Evolutionary conservation across 2,329 filamentous ascomycete genomes (phyloP), one percentile per base, ranked within the genome.

Genomic region (Dryadomyces quercus-mongolicae): DNA sequence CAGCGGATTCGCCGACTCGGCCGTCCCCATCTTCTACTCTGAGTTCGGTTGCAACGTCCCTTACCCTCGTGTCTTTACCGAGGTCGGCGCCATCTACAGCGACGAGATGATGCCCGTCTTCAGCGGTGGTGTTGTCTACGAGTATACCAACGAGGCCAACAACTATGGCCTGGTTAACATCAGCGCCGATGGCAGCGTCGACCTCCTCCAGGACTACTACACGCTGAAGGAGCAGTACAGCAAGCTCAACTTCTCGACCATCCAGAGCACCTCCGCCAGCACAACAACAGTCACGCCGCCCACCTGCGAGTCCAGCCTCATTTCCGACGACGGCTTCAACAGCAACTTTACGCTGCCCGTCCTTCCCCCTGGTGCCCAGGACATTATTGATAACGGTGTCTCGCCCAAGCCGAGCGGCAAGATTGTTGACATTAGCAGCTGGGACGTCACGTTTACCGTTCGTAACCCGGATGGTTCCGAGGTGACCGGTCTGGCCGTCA

Each of bases 21-120:
- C 82, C 16, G 77, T 90, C 42, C 87, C 87, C 36, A 75, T 91
- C 62, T 92, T 92, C 76, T 91, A 88, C 74, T 88, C 84, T 59
- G 88, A 93, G 65, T 85, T 77, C 62, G 88, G 88, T 57, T 92
- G 88, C 79, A 92, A 90, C 72, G 73, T 75, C 42, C 80, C 82
- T 15, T 66, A 71, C n/a, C 83, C 85, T 15, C 85, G 88, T 61
- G 69, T 82, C 62, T 93, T 90, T 71, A 84, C 85, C 60, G 88
- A 93, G 69, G 84, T 89, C 13, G 74, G 73, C 54, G 74, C 82
- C 58, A 81, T 93, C 60, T 92, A 92, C 68, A 77, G 85, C 55
- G 63, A 74, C 43, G 62, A 88, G 59, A 90, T 92, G 85, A 83
- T 70, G 13, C 66, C 73, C 18, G 73, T 81, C 55, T 82, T 92